Percentiles rank a stretch among this genome's conserved stretches.
phyloP scores from a whole-genome alignment of 345 rosid genomes.

The Streptanthus diversifolius region DNA sequence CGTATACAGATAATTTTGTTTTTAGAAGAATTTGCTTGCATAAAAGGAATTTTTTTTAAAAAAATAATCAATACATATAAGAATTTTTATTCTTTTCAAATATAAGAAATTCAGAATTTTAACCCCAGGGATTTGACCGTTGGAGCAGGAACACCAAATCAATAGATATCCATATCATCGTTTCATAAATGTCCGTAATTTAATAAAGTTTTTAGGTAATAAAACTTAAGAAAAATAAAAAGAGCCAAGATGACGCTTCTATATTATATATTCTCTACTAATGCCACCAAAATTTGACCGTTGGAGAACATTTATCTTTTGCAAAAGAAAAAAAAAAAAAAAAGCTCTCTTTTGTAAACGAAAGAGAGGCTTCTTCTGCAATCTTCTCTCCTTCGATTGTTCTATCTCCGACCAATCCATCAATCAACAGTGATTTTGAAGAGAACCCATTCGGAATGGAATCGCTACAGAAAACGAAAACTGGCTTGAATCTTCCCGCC shows the following conservation, averaged over 20 bases:
- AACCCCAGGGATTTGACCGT: constrained; percentile 18
- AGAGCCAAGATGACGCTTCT: background rate
- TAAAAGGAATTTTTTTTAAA: no score
- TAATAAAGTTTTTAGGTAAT: background rate
- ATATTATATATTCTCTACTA: background rate
- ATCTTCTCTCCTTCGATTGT: constrained; percentile 9
- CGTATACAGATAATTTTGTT: no score
- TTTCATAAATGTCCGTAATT: background rate
- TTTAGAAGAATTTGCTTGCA: no score
- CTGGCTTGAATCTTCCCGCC: constrained; percentile 82
- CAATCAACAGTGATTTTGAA: background rate
- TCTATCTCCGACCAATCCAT: background rate
- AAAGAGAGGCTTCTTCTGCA: constrained; percentile 6
- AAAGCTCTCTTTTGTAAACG: background rate
- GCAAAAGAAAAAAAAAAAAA: background rate
- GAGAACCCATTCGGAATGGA: constrained; percentile 53
- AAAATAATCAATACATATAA: no score
- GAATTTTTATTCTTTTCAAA: no score
- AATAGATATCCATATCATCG: background rate
- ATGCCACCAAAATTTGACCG: constrained; percentile 24
- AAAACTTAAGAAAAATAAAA: background rate
- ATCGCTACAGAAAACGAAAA: constrained; percentile 53
- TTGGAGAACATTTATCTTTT: constrained; percentile 23
- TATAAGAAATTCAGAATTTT: no score
- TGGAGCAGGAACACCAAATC: background rate